Evolutionary conservation across 2,329 filamentous ascomycete genomes (phyloP), one percentile per base, ranked within the genome.

Genomic region (Metarhizium album): DNA sequence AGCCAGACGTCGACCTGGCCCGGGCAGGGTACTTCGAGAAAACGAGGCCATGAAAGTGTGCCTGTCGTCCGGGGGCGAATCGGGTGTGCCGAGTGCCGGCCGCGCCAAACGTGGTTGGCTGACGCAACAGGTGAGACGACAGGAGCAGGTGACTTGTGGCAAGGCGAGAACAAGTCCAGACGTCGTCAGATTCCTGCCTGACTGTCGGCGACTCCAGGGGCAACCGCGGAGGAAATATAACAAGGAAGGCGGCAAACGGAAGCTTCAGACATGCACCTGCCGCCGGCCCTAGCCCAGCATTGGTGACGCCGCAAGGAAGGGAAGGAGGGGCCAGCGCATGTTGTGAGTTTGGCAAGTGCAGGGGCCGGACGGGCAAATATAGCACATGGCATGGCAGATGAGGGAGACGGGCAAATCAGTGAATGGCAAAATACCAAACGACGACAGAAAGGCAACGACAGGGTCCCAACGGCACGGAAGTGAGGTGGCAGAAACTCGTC

Each of bases 21-120:
- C 7, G 22, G 22, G 22, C 40, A 23, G 24, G 40, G 14, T 43
- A 23, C 33, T 29, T 42, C 46, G 9, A 42, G 46, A 42, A 35
- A 35, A 48, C n/a, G 16, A 18, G 37, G 20, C 23, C 20, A 37
- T 40, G 33, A n/a, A 20, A 14, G 16, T 13, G 50, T 24, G 16
- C 42, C 42, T 42, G 50, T 18, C 35, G 22, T 48, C 45, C 42
- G 50, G 48, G 50, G 48, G 42, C 51, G 46, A 45, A 42, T 50
- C 48, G 51, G 51, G 45, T 46, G 49, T 53, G 48, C 48, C 51
- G 48, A 50, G 35, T 53, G 22, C 51, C 48, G 42, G 20, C 40
- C 45, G 42, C 27, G 27, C 45, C 45, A 42, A 48, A 50, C 42
- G 48, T 38, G 42, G 48, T 53, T 53, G 45, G 48, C 35, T 50